Conservation (phyloP, 345 rosid species). For the Brassica carinata region DNA sequence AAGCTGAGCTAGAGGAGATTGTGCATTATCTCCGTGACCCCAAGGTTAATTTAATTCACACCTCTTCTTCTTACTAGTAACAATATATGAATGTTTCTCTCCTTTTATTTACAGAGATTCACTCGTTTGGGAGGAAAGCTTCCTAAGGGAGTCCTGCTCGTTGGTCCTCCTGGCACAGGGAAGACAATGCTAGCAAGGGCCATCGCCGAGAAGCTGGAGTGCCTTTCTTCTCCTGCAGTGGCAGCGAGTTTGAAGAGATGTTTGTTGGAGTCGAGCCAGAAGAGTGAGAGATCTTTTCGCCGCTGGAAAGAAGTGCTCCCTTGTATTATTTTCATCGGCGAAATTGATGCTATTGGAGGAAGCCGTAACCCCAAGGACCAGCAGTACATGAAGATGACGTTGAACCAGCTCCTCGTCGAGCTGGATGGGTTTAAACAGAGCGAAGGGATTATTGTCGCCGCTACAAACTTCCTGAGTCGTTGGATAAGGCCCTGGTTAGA, state of each 20-base stretch:
- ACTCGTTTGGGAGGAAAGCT: slow-evolving; percentile 98
- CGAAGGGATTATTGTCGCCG: slow-evolving; percentile 94
- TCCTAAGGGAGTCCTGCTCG: slow-evolving; percentile 95
- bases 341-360: slow-evolving; percentile 97
- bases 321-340: slow-evolving; percentile 95
- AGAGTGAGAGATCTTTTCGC: slow-evolving; percentile 96
- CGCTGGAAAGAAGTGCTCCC: slow-evolving; percentile 98
- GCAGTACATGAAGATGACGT: slow-evolving; percentile 96
- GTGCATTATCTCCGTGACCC: slow-evolving; percentile 98
- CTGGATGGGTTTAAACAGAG: slow-evolving; percentile 97
- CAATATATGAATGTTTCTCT: neutral
- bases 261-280: slow-evolving; percentile 98
- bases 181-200: slow-evolving; percentile 99
- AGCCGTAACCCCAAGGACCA: slow-evolving; percentile 93
- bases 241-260: slow-evolving; percentile 99
- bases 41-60: slow-evolving; percentile 61
- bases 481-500: slow-evolving; percentile 94
- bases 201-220: slow-evolving; percentile 98
- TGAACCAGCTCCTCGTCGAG: slow-evolving; percentile 94
- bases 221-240: slow-evolving; percentile 99
- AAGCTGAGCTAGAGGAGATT: slow-evolving; percentile 92
- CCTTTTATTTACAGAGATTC: slow-evolving; percentile 66
- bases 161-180: slow-evolving; percentile 98
- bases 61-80: neutral
- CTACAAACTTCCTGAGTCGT: slow-evolving; percentile 93